Evolutionary conservation across 257 asterid species (phyloP), one percentile per base, ranked within the genome.

Genomic region (Nyctanthes arbortristis): DNA sequence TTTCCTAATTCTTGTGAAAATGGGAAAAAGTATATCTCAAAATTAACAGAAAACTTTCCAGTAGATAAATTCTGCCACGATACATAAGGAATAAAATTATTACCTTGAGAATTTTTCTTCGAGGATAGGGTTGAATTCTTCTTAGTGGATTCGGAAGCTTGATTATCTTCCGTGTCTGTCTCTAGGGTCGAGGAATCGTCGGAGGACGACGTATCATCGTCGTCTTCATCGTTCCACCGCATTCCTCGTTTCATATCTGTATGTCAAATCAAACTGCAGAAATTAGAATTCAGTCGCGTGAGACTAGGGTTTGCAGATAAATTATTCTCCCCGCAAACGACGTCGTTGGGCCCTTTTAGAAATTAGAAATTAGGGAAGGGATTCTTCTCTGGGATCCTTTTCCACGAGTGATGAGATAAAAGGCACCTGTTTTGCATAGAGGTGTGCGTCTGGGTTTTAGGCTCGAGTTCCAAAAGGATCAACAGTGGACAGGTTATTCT

Each of bases 41-140:
- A 12, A 40, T 45, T 45, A 43, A 49, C 20, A 4, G 7, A 20
- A 28, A 49, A n/a, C 12, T 27, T 5, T n/a, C 1, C 10, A 47
- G 20, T 6, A 47, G 28, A 49, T 49, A 8, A 49, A 49, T 20
- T 22, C 9, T 7, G 3, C 58, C 13, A 49, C 58, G 4, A 49
- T 9, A 3, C 22, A 49, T 2, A 20, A 20, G 4, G 22, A 8
- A 49, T 8, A 52, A 35, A 11, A 18, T 22, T 12, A 16, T 25
- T 69, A 84, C 95, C 95, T 78, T 73, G 80, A 13, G 87, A 68
- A 65, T 80, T 85, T 61, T 66, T 62, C 73, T 78, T 85, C 20
- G 88, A 70, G 59, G 80, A 68, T 52, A 65, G 65, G 49, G 3
- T 60, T 47, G 75, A 34, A 58, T 55, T 75, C 11, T 35, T 43